Conservation (phyloP, 257 asterid genomes). For the Osmanthus fragrans region DNA sequence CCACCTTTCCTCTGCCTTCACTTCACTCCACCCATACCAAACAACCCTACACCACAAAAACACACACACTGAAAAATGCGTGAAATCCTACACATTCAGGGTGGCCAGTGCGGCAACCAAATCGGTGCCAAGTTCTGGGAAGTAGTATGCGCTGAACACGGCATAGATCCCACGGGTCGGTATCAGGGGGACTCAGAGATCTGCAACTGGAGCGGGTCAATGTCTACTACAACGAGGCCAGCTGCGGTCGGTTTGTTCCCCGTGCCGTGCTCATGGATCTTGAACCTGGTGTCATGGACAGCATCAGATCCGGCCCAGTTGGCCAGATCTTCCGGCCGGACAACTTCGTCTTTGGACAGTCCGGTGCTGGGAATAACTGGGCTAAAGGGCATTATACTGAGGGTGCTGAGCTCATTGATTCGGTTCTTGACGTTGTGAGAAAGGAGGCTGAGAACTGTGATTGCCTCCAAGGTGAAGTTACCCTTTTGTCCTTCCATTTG, state of each 20-base stretch:
- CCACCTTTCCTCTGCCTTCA: not conserved
- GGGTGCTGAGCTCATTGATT: conserved; percentile 28
- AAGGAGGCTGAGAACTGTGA: conserved; percentile 27
- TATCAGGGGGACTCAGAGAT: conserved; percentile 24
- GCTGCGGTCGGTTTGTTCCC: conserved; percentile 8
- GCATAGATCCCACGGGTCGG: conserved; percentile 23
- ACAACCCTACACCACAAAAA: not conserved
- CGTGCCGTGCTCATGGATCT: conserved; percentile 27
- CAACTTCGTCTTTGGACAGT: not conserved
- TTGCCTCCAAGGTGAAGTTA: conserved; percentile 14
- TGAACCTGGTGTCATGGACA: conserved; percentile 26
- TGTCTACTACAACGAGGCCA: conserved; percentile 25
- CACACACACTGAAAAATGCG: conserved; percentile 6
- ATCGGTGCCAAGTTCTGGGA: not conserved
- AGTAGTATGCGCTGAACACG: conserved; percentile 17
- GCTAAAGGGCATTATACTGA: conserved; percentile 18
- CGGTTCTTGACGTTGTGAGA: conserved; percentile 27
- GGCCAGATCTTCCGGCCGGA: conserved; percentile 15
- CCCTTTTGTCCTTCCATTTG: not conserved
- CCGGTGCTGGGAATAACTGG: not conserved
- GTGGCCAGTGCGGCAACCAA: conserved; percentile 27
- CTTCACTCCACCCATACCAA: not conserved
- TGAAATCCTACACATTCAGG: conserved; percentile 27
- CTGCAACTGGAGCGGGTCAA: conserved; percentile 24
- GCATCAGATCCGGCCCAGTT: conserved; percentile 21